Base-by-base conservation (phyloP, 2,329 filamentous ascomycete genomes). In the Ceratocystis cubensis region DNA sequence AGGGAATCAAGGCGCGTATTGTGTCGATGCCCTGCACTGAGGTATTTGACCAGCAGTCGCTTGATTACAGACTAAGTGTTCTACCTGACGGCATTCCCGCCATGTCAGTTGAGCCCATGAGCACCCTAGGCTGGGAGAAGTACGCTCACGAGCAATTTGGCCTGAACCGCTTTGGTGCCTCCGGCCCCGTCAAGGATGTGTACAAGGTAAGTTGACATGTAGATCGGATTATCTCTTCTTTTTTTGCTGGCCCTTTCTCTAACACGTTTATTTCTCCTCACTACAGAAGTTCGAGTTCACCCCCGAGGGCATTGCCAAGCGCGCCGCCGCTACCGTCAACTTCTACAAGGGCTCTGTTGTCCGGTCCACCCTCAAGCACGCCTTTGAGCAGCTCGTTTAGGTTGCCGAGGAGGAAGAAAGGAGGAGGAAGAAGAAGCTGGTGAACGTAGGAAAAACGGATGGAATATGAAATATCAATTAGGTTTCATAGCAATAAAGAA, bases 101-200 rank as follows among this genome's bases (percentile, higher is more conserved):
- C 69, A 78, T 99, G 78, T 95, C 89, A 66, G 89, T 99, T 72
- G 94, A 99, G 83, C 92, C 91, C 77, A 95, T 96, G 89, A 88
- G 84, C 78, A 99, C 94, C 72, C 87, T 96, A 79, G 94, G 94
- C 72, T 99, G 94, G 94, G 92, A 97, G 85, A 89, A 93, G 78
- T 99, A 97, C 82, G 89, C 91, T 68, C 93, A 99, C 80, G 94
- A 99, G 86, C 94, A 99, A 82, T 99, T 99, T 75, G 94, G 94
- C 76, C 86, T 99, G 72, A 99, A 99, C 88, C 86, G 94, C 76
- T 99, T 99, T 79, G 94, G 94, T 86, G 93, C 93, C 72, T 96
- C 90, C 66, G 94, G 93, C 74, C 88, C 93, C 71, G 97, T 97
- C 84, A 93, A 93, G 87, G 88, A 97, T 74, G 91, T 99, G 69